Conservation (phyloP, 2,329 filamentous ascomycete genomes). For the Coccinonectria pachysandricola region DNA sequence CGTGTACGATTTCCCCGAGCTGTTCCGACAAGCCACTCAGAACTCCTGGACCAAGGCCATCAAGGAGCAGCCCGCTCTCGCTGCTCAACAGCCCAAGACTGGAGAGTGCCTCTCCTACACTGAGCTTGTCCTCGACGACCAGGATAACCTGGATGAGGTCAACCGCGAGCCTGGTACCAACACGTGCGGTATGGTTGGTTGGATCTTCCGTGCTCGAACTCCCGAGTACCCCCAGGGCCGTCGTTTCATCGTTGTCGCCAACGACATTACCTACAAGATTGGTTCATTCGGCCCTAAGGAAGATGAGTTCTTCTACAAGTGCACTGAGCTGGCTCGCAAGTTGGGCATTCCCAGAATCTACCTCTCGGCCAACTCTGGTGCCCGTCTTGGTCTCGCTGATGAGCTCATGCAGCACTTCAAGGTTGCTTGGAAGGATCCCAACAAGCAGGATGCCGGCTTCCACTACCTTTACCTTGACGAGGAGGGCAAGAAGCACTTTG, state of each 20-base stretch:
- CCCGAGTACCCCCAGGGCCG: slow-evolving; percentile 90
- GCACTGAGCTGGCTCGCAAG: slow-evolving; percentile 88
- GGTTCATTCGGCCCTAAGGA: slow-evolving; percentile 94
- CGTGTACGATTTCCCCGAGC: slow-evolving; percentile 98
- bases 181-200: slow-evolving; percentile 95
- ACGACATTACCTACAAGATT: slow-evolving; percentile 99
- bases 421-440: slow-evolving; percentile 85
- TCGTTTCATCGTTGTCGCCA: slow-evolving; percentile 92
- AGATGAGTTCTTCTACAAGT: slow-evolving; percentile 98
- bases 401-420: slow-evolving; percentile 96
- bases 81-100: slow-evolving; percentile 69
- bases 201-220: slow-evolving; percentile 89
- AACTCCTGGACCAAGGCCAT: slow-evolving; percentile 80
- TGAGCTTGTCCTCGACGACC: slow-evolving; percentile 90
- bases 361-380: slow-evolving; percentile 96
- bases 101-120: slow-evolving; percentile 91
- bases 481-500: slow-evolving; percentile 76
- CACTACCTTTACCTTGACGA: slow-evolving; percentile 93
- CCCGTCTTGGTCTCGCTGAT: slow-evolving; percentile 90
- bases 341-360: slow-evolving; percentile 95
- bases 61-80: slow-evolving; percentile 61
- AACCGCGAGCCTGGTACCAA: slow-evolving; percentile 93
- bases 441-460: slow-evolving; percentile 79
- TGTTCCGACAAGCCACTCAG: slow-evolving; percentile 96
- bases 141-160: slow-evolving; percentile 84